Evolutionary conservation across 805 yeast species (phyloP).

Genomic region (Saccharomycopsis selenospora): DNA sequence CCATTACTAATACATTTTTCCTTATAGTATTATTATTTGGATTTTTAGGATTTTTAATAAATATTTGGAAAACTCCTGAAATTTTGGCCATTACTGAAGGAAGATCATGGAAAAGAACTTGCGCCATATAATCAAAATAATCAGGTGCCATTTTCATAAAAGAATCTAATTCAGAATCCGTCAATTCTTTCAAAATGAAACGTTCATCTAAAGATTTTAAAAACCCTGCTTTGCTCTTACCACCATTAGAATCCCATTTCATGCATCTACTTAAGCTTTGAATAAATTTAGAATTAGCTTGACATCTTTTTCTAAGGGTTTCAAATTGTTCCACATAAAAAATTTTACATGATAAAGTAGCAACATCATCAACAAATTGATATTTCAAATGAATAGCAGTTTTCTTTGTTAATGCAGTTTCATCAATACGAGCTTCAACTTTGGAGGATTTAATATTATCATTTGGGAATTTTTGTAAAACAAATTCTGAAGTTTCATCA

Average conservation of each 20-base stretch:
- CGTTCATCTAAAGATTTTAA: conserved; percentile 87
- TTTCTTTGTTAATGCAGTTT: conserved; percentile 45
- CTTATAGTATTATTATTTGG: conserved; percentile 57
- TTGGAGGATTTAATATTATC: not conserved
- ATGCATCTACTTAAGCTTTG: conserved; percentile 90
- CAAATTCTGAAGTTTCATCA: conserved; percentile 1
- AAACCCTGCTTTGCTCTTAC: conserved; percentile 93
- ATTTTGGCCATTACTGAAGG: conserved; percentile 93
- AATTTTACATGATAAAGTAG: conserved; percentile 83
- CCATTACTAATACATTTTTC: conserved; percentile 93
- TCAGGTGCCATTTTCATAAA: conserved; percentile 94
- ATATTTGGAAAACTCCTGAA: conserved; percentile 92
- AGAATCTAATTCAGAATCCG: conserved; percentile 84
- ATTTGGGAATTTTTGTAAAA: not conserved
- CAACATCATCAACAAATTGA: conserved; percentile 80
- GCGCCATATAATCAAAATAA: conserved; percentile 92
- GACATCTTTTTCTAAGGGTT: conserved; percentile 78
- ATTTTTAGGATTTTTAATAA: conserved; percentile 69
- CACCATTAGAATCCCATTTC: conserved; percentile 94
- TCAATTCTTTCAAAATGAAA: conserved; percentile 80
- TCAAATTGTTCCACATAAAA: conserved; percentile 96
- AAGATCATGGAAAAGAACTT: conserved; percentile 87
- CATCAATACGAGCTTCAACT: not conserved
- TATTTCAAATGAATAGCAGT: conserved; percentile 88
- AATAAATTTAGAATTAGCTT: conserved; percentile 62